A percentile compares a stretch with the other conserved stretches of the same genome.
These are phyloP conservation scores for Aspergillus sclerotialis DNA, from an alignment of 2,329 filamentous ascomycete species.

Conservation along the genomic window DNA sequence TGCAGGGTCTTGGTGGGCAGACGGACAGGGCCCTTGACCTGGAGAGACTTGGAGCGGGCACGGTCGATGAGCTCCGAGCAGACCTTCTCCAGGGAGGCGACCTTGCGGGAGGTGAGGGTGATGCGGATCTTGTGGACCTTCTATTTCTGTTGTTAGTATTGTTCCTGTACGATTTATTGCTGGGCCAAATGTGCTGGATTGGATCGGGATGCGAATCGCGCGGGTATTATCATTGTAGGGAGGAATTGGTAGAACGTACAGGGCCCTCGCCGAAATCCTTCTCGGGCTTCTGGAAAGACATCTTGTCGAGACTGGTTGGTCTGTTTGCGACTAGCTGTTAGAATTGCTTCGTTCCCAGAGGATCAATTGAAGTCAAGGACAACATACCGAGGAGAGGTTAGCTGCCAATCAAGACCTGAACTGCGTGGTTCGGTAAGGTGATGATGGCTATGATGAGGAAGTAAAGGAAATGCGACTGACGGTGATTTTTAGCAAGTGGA, in stretches of 20 bases:
- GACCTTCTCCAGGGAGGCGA: constrained; percentile 93
- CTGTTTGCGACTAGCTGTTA: neutral
- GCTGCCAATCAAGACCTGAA: constrained; percentile 74
- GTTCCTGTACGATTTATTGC: too few species aligned
- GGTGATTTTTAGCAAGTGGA: constrained; percentile 12
- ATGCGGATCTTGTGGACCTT: constrained; percentile 98
- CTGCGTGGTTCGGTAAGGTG: constrained; percentile 70
- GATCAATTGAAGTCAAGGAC: neutral
- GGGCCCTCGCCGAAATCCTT: constrained; percentile 89
- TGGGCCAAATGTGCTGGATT: too few species aligned
- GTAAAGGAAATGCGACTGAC: constrained; percentile 15
- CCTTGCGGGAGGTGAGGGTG: constrained; percentile 93
- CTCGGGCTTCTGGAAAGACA: constrained; percentile 94
- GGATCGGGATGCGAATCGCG: neutral
- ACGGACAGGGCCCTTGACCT: constrained; percentile 96
- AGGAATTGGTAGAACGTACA: constrained; percentile 48
- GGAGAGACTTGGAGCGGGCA: constrained; percentile 95
- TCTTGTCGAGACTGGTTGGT: constrained; percentile 45
- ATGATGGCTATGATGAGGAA: constrained; percentile 46
- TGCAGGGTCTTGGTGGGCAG: constrained; percentile 95
- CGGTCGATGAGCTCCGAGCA: constrained; percentile 97
- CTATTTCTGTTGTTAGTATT: too few species aligned
- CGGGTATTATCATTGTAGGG: neutral
- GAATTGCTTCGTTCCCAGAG: neutral
- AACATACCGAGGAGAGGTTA: constrained; percentile 21